A percentile compares a stretch with the other conserved stretches of the same genome.
phyloP scores from a whole-genome alignment of 2,329 filamentous ascomycete genomes.

The Neofusicoccum cordaticola region DNA sequence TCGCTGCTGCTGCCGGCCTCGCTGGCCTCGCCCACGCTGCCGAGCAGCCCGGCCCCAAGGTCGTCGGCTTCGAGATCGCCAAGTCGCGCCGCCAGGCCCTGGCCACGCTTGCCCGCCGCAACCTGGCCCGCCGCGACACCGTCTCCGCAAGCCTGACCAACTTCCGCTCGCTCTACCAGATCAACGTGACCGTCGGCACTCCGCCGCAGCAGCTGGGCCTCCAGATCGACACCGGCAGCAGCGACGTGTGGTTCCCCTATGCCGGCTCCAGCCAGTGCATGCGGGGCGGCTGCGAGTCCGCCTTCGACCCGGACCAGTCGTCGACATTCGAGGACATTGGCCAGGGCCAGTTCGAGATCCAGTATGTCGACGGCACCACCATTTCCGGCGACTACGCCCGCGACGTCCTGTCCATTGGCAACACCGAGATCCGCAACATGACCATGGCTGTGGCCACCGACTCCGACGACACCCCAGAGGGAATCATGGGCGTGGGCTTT shows the following conservation, averaged over 20 bases:
- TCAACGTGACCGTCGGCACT: conserved; percentile 19
- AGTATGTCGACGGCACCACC: conserved; percentile 13
- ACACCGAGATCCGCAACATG: conserved; percentile 10
- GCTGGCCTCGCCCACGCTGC: background rate
- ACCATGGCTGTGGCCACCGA: conserved; percentile 11
- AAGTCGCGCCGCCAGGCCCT: background rate
- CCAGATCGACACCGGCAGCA: conserved; percentile 16
- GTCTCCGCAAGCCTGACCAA: conserved; percentile 1
- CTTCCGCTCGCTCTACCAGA: conserved; percentile 7
- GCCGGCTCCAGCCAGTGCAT: background rate
- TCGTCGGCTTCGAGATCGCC: conserved; percentile 12
- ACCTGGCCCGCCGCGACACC: conserved; percentile 7
- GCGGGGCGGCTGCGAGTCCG: background rate
- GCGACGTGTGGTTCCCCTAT: conserved; percentile 13
- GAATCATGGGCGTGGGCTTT: conserved; percentile 17
- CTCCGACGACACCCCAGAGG: background rate
- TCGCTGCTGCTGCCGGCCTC: conserved; percentile 4
- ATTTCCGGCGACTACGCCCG: conserved; percentile 8
- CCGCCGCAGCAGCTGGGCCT: conserved; percentile 12
- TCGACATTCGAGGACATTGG: conserved; percentile 13
- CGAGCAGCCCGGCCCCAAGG: background rate
- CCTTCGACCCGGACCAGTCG: background rate
- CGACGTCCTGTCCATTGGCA: conserved; percentile 8
- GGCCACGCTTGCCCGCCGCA: background rate
- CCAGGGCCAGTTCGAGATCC: background rate